Conservation (phyloP, 2,329 filamentous ascomycete genomes). For the Fusarium sp. region DNA sequence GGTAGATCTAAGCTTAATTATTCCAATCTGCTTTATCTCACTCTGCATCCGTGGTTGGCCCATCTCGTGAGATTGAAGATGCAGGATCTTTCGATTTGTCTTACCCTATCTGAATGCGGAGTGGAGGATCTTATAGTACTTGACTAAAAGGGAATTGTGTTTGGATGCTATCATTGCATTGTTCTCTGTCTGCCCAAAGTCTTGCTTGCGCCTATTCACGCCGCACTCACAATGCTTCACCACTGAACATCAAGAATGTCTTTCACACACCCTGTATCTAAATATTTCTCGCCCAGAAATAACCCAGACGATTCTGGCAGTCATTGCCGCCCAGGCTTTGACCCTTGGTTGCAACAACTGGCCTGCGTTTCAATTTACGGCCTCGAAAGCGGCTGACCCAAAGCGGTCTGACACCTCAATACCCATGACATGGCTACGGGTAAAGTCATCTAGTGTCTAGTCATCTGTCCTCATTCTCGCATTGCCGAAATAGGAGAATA, state of each 20-base stretch:
- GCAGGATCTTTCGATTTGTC: background rate
- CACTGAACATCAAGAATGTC: background rate
- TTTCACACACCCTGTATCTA: background rate
- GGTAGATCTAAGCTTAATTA: background rate
- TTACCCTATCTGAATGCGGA: too few species aligned
- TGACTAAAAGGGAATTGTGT: too few species aligned
- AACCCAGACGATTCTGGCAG: background rate
- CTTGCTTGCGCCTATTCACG: too few species aligned
- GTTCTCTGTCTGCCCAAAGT: too few species aligned
- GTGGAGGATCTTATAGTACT: too few species aligned
- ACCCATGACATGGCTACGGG: background rate
- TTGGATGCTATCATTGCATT: too few species aligned
- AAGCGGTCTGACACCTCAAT: background rate
- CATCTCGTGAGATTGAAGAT: background rate
- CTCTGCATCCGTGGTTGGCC: background rate
- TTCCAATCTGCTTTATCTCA: background rate
- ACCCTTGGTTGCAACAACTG: background rate
- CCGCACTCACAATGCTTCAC: too few species aligned
- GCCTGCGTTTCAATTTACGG: background rate
- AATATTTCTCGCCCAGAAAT: fast-evolving
- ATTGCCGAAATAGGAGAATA: constrained; percentile 9
- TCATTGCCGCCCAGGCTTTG: background rate
- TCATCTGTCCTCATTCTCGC: background rate
- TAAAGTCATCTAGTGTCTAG: background rate
- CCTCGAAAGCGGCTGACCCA: background rate